Base-by-base conservation (phyloP, 441 rosid genomes). In the Breynia disticha region DNA sequence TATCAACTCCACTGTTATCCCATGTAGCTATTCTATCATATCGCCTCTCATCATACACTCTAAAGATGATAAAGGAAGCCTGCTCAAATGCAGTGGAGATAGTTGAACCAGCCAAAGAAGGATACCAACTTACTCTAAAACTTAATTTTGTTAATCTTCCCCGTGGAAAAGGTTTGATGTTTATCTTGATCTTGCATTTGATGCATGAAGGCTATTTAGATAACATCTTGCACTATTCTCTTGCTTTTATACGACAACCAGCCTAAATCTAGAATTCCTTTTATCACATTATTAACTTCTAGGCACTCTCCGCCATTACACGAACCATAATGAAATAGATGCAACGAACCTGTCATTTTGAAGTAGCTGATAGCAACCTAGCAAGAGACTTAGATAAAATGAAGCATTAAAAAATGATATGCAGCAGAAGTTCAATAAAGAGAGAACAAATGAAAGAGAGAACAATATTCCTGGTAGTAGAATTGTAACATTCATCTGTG, bases 41-140 rank as follows among this genome's bases (percentile, higher is more conserved):
- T 43, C 79, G 83, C 38, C 66, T 80, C 67, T 80, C 87, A 48
- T 58, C 51, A 3, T 63, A 71, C 61, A 70, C 80, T n/a, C 46
- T 32, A 43, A 67, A 79, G 53, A 70, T 63, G 71, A 58, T 85
- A 21, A 74, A 75, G 73, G 69, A 76, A 54, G 72, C 80, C 49
- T 75, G 70, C 51, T 51, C 79, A 28, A 79, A 79, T 72, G 82
- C 75, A 45, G 73, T 80, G 48, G 87, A 81, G 61, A 79, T 90
- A 54, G 71, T 84, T 54, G 85, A 87, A 65, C 96, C 95, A 17
- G 70, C 91, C 51, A 53, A 61, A 64, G 73, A 83, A 69, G 95
- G 97, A 67, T 90, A 84, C 66, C 95, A 84, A 61, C 77, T 90
- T 56, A 83, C 95, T 54, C 76, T 90, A 48, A 67, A 62, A 62